Evolutionary conservation across 768 basidiomycete genomes (phyloP).

Genomic region (Xanthoconium stramineum): DNA sequence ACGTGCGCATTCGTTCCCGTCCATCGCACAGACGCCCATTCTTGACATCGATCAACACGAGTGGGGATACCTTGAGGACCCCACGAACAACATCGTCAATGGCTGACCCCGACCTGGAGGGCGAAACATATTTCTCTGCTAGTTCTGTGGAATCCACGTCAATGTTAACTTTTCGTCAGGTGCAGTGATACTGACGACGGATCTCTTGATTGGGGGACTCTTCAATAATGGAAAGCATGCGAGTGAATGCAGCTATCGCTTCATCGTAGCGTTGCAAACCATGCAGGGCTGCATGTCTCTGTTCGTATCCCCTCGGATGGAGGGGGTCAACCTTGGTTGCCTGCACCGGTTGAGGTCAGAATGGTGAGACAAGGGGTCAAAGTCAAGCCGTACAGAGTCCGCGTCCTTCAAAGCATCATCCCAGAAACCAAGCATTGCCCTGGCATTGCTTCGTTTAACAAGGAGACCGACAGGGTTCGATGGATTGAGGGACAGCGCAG

Average conservation of each 20-base stretch:
- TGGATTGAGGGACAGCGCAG: not conserved
- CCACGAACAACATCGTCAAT: not conserved
- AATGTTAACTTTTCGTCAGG: too few relatives aligned
- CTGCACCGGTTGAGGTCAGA: too few relatives aligned
- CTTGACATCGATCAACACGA: not conserved
- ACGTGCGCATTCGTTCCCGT: not conserved
- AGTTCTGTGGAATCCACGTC: not conserved
- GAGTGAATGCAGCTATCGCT: not conserved
- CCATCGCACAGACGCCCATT: slow-evolving; percentile 1
- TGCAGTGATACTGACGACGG: slow-evolving; percentile 1
- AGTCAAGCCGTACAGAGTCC: too few relatives aligned
- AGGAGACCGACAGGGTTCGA: not conserved
- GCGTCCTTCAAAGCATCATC: slow-evolving; percentile 12
- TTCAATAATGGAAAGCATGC: not conserved
- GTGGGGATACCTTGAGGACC: not conserved
- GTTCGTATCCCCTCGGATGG: slow-evolving; percentile 1
- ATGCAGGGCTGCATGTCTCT: slow-evolving; percentile 1
- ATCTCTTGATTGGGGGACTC: not conserved
- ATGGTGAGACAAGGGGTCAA: too few relatives aligned
- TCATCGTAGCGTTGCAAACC: not conserved
- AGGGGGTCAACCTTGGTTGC: not conserved
- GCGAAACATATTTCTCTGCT: not conserved
- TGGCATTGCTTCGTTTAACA: slow-evolving; percentile 4
- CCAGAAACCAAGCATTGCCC: not conserved
- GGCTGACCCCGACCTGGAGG: not conserved